phyloP scores from a whole-genome alignment of 129 eudicot genomes.

The Oenanthe sinensis region DNA sequence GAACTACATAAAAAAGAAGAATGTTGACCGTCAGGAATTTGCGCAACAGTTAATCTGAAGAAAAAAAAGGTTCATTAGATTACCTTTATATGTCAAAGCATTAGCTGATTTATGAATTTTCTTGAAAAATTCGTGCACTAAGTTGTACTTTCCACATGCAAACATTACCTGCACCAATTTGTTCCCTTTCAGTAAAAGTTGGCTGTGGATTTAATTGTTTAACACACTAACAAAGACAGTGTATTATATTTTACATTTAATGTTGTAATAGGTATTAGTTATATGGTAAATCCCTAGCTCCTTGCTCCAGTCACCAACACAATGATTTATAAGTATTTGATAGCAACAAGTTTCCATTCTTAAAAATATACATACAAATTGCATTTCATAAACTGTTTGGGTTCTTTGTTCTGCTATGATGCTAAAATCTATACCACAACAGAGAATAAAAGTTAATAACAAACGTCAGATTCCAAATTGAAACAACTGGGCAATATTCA shows the following conservation, averaged over 20 bases:
- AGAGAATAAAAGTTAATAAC: background rate
- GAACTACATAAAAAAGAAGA: slow-evolving; percentile 33
- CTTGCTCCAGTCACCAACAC: background rate
- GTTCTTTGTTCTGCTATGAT: background rate
- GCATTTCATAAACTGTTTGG: background rate
- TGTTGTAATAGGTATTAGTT: background rate
- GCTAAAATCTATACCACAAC: background rate
- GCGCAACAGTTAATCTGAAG: slow-evolving; percentile 7
- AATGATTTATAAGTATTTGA: background rate
- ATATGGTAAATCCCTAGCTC: background rate
- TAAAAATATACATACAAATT: background rate
- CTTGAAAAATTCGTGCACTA: slow-evolving; percentile 85
- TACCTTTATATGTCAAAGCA: slow-evolving; percentile 86
- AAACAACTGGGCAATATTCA: background rate
- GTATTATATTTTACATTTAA: background rate
- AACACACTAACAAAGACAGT: background rate
- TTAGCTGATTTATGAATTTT: slow-evolving; percentile 60
- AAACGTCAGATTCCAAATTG: background rate
- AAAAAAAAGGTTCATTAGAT: background rate
- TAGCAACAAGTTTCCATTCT: background rate
- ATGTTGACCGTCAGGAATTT: background rate
- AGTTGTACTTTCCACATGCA: slow-evolving; percentile 64
- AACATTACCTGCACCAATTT: slow-evolving; percentile 66
- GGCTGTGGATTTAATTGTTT: background rate
- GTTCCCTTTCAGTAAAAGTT: slow-evolving; percentile 6